Percentiles rank a stretch among this genome's conserved stretches.
Conservation (phyloP, 371 early-diverging fungal genomes). For the Blakeslea trispora region DNA sequence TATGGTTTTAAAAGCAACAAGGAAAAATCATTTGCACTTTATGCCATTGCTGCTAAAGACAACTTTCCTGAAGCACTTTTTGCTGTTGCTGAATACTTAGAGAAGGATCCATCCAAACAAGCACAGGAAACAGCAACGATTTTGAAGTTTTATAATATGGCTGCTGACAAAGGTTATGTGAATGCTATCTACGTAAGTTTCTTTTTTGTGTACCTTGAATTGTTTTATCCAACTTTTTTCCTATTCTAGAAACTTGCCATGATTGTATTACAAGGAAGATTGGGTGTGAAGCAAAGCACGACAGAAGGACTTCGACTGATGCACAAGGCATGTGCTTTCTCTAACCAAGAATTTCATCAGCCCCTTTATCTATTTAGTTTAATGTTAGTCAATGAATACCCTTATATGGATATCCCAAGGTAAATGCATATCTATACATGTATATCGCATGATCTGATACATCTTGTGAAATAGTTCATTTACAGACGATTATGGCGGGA, state of each 20-base stretch:
- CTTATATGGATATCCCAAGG: slow-evolving; percentile 18
- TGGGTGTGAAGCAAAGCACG: slow-evolving; percentile 15
- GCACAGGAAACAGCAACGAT: slow-evolving; percentile 49
- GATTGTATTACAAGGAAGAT: slow-evolving; percentile 14
- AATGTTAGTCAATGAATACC: slow-evolving; percentile 19
- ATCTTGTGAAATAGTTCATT: slow-evolving; percentile 4
- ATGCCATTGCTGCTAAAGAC: slow-evolving; percentile 32
- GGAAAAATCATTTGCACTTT: slow-evolving; percentile 44
- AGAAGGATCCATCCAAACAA: slow-evolving; percentile 45
- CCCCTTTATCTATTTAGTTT: slow-evolving; percentile 17
- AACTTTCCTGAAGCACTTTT: slow-evolving; percentile 30
- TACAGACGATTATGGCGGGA: slow-evolving; percentile 23
- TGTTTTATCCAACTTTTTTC: not conserved
- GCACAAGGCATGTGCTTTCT: slow-evolving; percentile 14
- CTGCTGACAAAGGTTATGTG: slow-evolving; percentile 69
- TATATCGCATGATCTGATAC: not conserved
- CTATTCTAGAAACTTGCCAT: slow-evolving; percentile 20
- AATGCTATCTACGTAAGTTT: slow-evolving; percentile 65
- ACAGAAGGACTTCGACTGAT: slow-evolving; percentile 14
- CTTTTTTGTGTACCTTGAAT: no score
- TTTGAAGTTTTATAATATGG: slow-evolving; percentile 68
- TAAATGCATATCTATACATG: slow-evolving; percentile 8
- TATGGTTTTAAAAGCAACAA: slow-evolving; percentile 57
- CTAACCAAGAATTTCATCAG: slow-evolving; percentile 14
- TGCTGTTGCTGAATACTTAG: slow-evolving; percentile 34